These are phyloP conservation scores for Boletus edulis DNA, from an alignment of 768 basidiomycete species.

Conservation along the genomic window DNA sequence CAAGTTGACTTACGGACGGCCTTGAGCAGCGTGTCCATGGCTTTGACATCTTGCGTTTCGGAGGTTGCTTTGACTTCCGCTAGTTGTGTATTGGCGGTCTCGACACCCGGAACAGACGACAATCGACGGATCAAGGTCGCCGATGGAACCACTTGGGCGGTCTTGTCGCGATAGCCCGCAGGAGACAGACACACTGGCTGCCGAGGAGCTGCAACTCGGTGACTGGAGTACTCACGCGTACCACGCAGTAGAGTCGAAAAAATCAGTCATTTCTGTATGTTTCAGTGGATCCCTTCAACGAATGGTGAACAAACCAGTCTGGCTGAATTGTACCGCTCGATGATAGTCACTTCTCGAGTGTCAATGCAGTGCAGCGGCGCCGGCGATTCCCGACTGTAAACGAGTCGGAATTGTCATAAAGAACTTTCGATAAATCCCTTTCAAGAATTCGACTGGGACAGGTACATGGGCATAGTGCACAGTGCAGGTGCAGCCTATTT, in stretches of 20 bases:
- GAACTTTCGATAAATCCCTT: no score
- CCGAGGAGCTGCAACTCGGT: not conserved
- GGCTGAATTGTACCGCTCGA: no score
- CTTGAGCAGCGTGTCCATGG: slow-evolving; percentile 56
- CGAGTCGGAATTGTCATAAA: no score
- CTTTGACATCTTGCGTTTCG: slow-evolving; percentile 57
- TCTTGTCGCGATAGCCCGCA: not conserved
- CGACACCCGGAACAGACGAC: not conserved
- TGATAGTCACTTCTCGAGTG: no score
- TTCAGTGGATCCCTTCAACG: no score
- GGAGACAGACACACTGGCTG: not conserved
- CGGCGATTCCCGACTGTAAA: no score
- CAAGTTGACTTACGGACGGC: slow-evolving; percentile 50
- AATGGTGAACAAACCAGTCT: no score
- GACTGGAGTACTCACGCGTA: not conserved
- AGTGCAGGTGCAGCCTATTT: no score
- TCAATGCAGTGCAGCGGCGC: no score
- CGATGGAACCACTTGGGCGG: not conserved
- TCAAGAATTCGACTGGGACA: no score
- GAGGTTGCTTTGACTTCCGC: slow-evolving; percentile 30
- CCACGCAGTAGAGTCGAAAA: slow-evolving; percentile 30
- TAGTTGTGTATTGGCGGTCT: not conserved
- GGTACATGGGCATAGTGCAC: no score
- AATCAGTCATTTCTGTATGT: not conserved
- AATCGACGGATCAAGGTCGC: not conserved